These are phyloP conservation scores for Tarenaya hassleriana DNA, from an alignment of 345 rosid genomes.

Conservation along the genomic window DNA sequence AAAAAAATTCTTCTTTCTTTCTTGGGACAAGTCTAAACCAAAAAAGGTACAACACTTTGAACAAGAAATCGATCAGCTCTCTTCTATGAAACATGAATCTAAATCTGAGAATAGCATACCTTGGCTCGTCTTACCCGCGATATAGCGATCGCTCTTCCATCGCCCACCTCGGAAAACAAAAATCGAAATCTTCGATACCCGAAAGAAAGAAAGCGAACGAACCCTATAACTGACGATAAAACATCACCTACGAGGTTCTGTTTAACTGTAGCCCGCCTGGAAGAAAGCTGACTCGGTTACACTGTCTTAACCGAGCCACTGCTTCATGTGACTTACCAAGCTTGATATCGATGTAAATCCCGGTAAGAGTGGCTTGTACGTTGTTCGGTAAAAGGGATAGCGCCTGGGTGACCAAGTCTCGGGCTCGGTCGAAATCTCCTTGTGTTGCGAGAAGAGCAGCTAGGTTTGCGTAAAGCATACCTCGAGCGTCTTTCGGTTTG, in stretches of 20 bases:
- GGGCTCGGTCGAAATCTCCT: conserved; percentile 69
- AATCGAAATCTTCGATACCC: conserved; percentile 19
- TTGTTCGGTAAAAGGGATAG: conserved; percentile 51
- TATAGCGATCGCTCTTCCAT: no score
- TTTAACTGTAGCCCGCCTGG: conserved; percentile 31
- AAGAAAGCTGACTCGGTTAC: conserved; percentile 60
- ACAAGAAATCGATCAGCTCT: conserved; percentile 15
- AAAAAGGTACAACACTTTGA: background rate
- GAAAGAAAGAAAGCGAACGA: no score
- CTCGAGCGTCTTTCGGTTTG: conserved; percentile 88
- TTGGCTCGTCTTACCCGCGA: conserved; percentile 11
- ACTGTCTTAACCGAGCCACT: conserved; percentile 65
- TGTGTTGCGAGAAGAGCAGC: conserved; percentile 60
- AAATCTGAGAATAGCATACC: conserved; percentile 19
- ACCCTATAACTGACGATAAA: no score
- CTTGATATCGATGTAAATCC: conserved; percentile 67
- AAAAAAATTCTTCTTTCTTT: no score
- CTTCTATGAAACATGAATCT: conserved; percentile 9
- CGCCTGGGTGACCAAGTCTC: conserved; percentile 49
- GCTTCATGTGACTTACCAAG: conserved; percentile 75
- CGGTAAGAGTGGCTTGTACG: conserved; percentile 70
- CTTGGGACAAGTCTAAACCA: no score
- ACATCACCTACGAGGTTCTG: conserved; percentile 10
- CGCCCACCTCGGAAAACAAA: background rate
- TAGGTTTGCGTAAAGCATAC: conserved; percentile 68